Evolutionary conservation across 495 filamentous ascomycete species (phyloP), one percentile per base, ranked within the genome.

Genomic region (Aspergillus cristatus): DNA sequence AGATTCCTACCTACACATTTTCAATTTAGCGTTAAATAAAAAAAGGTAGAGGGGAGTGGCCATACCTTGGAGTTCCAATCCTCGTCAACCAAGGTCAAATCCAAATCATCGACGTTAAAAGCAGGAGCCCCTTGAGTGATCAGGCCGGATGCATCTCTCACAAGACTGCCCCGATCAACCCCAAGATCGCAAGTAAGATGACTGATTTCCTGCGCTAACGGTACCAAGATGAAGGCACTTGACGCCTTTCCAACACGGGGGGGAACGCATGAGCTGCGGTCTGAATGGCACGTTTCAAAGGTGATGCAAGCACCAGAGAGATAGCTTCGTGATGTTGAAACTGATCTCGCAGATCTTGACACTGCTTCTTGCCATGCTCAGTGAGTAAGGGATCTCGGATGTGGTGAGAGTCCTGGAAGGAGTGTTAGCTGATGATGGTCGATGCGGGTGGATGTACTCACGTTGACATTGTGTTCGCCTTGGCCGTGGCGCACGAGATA

Each of bases 1-100:
- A 45, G 8, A 51, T 34, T 6, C 44, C 48, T 37, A 39, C 22
- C 48, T 51, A n/a, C 35, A 12, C n/a, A n/a, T n/a, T n/a, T n/a
- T n/a, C n/a, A n/a, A n/a, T n/a, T n/a, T n/a, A n/a, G n/a, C n/a
- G n/a, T n/a, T n/a, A n/a, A n/a, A n/a, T n/a, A n/a, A n/a, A n/a
- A n/a, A n/a, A n/a, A n/a, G n/a, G n/a, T n/a, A n/a, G n/a, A n/a
- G n/a, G n/a, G n/a, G n/a, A n/a, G n/a, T n/a, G n/a, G n/a, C 6
- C 35, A 6, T 34, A 53, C 50, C 36, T 53, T 53, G 18, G 42
- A 48, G 13, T 53, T 53, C 50, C 50, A 53, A 3, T 16, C 10
- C 14, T 43, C 46, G 7, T 41, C 25, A 14, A 53, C 31, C 1
- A 53, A 20, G 3, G 18, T 39, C 7, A 24, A 24, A 14, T 49